Base-by-base conservation (phyloP, 352 stramenopile species). In the Globisporangium alternatum region DNA sequence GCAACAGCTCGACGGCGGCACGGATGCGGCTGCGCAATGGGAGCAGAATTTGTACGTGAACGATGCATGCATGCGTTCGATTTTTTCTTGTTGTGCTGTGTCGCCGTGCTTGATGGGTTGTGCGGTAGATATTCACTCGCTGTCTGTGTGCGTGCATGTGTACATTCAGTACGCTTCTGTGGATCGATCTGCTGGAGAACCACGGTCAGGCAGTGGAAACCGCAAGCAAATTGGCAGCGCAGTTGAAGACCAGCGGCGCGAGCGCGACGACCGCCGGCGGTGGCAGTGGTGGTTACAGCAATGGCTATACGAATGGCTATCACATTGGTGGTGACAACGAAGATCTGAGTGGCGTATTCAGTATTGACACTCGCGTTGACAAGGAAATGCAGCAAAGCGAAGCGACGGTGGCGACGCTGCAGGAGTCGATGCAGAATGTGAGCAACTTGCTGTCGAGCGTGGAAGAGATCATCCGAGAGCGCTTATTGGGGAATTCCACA, bases 381-480 rank as follows among this genome's bases (percentile, higher is more conserved):
- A 45, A 47, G 5, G 28, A 47, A 17, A 56, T 15, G 8, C 9
- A 17, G 10, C 35, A 45, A 45, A 13, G 13, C 9, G 33, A 44
- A 30, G 33, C 31, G 15, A 9, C 10, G 2, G 44, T 64, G 44
- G 13, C 30, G 17, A 15, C 22, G 3, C 31, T 67, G 21, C 53
- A 62, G 9, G 37, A 56, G 19, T 37, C 51, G 25, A 54, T 68
- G 48, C 31, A 62, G 21, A 56, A 13, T 41, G 37, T 60, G 37
- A 35, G 33, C n/a, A 37, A 60, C 12, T 19, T 68, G 55, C 63
- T 68, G 19, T 53, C 43, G 22, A 68, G 25, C 5, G 25, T 45
- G 31, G 63, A 68, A 41, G 63, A 68, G 55, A 60, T 64, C 25
- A 64, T 68, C 48, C 56, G 63, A 31, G 25, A 55, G 45, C 63